Evolutionary conservation across 257 asterid genomes (phyloP), one percentile per base, ranked within the genome.

Genomic region (Nicotiana knightiana): DNA sequence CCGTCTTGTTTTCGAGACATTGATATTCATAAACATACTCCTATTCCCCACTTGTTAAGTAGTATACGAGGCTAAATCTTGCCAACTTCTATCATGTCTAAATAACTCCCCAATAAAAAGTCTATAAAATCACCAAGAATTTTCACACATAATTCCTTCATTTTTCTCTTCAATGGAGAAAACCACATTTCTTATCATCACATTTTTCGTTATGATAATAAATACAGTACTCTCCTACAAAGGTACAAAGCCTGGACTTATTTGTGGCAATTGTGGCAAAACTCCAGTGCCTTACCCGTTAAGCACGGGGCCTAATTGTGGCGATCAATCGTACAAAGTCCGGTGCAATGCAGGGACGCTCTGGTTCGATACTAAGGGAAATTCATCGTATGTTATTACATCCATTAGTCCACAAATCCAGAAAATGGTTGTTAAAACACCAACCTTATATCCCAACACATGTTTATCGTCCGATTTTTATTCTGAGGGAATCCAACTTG

Each of bases 231-330:
- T 15, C n/a, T 75, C 79, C 28, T 26, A 75, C 43, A 51, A 75
- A 0, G 4, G 28, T 3, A 13, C 43, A 21, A 59, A 0, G 21
- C 67, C 37, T 1, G 81, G 82, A 21, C 48, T 46, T 7, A 89
- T 79, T 3, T 90, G 94, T 68, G 88, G 86, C n/a, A 68, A 61
- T 11, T 92, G 96, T 28, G 94, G 96, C 53, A 83, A 85, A 61
- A 84, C 82, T 21, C 87, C 88, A 15, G 93, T 90, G 30, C 94
- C 93, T 0, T 90, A 86, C 81, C 94, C 96, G n/a, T 43, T 92
- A 21, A 90, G 93, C 88, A 88, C 90, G 15, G 85, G 85, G n/a
- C 89, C 89, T 0, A 73, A 81, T 57, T 90, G 96, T 35, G 96
- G 94, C 9, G 93, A 92, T 9, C 91, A 75, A 35, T 85, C 86